Base-by-base conservation (phyloP, 306 rosid species). In the Ceratonia siliqua region DNA sequence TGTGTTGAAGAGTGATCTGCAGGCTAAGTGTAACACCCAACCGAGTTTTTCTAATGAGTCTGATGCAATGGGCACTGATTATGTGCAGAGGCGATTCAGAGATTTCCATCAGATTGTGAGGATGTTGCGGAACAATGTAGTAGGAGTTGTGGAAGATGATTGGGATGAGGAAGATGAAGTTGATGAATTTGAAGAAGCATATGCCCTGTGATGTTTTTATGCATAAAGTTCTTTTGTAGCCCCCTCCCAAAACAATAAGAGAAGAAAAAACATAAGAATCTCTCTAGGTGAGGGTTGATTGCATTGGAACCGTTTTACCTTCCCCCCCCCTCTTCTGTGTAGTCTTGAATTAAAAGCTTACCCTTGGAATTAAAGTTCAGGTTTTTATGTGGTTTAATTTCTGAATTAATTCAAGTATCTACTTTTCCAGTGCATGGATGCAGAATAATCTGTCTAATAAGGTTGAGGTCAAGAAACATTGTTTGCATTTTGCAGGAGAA, bases 161-260 rank as follows among this genome's bases (percentile, higher is more conserved):
- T 84, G 83, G 82, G 88, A 70, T 14, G 96, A 83, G 25, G 89
- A 70, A 0, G 93, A 75, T 45, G 96, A 70, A 42, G 68, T 30
- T 5, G 90, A 88, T 17, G 94, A 76, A 63, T 49, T 59, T 13
- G 90, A 86, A 45, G 96, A 84, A 78, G 92, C 82, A 18, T 67
- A 79, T 42, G 52, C 66, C 35, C 68, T 64, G 28, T 89, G 82
- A 88, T 50, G 77, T 70, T 68, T 45, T 36, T 28, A 67, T 62
- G 74, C 58, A 48, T 59, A 35, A 57, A 65, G 61, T 36, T 18
- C 53, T 49, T 56, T 27, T 65, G 14, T 78, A 22, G 70, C 57
- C 32, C 48, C 28, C 45, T 27, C 50, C 69, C 58, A 5, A 30
- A 77, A 30, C 46, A 79, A 70, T 79, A 70, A 78, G 41, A 39